Evolutionary conservation across 2,329 filamentous ascomycete genomes (phyloP).

Genomic region (Chaetomiaceae sp.): DNA sequence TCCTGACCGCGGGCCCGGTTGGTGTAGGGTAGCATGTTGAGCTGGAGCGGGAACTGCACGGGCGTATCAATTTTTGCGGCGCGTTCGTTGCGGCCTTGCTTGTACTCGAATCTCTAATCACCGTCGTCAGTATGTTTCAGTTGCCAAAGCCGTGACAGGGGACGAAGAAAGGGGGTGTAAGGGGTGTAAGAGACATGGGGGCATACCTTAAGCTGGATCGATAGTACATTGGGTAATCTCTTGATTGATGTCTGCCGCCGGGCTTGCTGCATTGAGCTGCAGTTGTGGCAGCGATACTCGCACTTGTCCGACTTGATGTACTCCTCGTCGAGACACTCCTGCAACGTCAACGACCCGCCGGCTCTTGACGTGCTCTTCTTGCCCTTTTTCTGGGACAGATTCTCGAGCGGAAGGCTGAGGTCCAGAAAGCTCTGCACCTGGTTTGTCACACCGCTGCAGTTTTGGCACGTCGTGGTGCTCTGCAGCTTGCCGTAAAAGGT

Average conservation of each 20-base stretch:
- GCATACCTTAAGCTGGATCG: conserved; percentile 82
- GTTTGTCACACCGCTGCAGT: conserved; percentile 76
- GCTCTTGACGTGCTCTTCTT: conserved; percentile 48
- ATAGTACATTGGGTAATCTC: conserved; percentile 79
- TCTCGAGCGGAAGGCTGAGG: conserved; percentile 81
- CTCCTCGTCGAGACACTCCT: conserved; percentile 75
- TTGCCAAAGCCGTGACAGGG: no score
- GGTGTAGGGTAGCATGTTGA: conserved; percentile 90
- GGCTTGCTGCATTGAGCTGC: conserved; percentile 71
- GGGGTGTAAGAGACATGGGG: no score
- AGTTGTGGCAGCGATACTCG: conserved; percentile 82
- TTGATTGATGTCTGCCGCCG: conserved; percentile 82
- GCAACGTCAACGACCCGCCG: conserved; percentile 53
- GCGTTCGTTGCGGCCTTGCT: conserved; percentile 60
- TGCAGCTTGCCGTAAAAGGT: conserved; percentile 91
- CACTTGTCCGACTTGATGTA: conserved; percentile 86
- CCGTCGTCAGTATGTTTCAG: not conserved
- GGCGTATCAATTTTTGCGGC: conserved; percentile 85
- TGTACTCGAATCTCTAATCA: conserved; percentile 66
- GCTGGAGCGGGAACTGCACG: conserved; percentile 77
- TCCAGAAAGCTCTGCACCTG: conserved; percentile 88
- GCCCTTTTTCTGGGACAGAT: conserved; percentile 60
- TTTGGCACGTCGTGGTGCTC: conserved; percentile 85
- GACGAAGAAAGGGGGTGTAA: no score
- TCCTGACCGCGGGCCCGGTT: conserved; percentile 56